These are phyloP conservation scores for Sordariomycetes sp. DNA, from an alignment of 2,329 filamentous ascomycete genomes.

Conservation along the genomic window DNA sequence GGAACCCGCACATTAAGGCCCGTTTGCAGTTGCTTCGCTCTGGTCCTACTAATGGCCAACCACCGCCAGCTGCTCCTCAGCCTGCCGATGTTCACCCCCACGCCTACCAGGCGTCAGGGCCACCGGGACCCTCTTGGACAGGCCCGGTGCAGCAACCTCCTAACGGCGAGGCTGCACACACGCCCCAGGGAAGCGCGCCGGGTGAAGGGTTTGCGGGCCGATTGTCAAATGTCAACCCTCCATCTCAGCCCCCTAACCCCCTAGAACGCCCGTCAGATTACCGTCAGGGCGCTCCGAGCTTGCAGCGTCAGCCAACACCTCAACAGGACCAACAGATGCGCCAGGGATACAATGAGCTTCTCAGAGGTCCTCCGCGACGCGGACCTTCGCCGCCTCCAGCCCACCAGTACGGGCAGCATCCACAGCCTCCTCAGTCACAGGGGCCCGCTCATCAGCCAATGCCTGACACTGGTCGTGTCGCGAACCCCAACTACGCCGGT, in stretches of 20 bases:
- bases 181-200: conserved; percentile 41
- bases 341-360: conserved; percentile 46
- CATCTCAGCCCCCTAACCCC: conserved; percentile 69
- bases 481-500: conserved; percentile 52
- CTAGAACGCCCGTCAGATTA: conserved; percentile 61
- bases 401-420: conserved; percentile 40
- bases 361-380: conserved; percentile 28
- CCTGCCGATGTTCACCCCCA: conserved; percentile 95
- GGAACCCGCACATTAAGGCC: conserved; percentile 93
- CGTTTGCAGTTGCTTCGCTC: conserved; percentile 81
- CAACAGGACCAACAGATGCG: conserved; percentile 56
- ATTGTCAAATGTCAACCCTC: conserved; percentile 69
- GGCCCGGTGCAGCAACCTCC: conserved; percentile 54
- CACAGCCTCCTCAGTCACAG: conserved; percentile 35
- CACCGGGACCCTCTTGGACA: conserved; percentile 85
- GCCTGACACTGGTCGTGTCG: conserved; percentile 44
- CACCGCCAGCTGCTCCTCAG: conserved; percentile 70
- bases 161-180: conserved; percentile 49
- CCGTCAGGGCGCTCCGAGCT: conserved; percentile 57
- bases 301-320: conserved; percentile 67
- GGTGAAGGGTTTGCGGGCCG: conserved; percentile 52
- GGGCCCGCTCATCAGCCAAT: conserved; percentile 32
- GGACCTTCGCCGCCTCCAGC: conserved; percentile 43
- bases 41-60: conserved; percentile 63
- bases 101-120: conserved; percentile 76